Conservation (phyloP, 2,329 filamentous ascomycete genomes). For the Colletotrichum sp. region DNA sequence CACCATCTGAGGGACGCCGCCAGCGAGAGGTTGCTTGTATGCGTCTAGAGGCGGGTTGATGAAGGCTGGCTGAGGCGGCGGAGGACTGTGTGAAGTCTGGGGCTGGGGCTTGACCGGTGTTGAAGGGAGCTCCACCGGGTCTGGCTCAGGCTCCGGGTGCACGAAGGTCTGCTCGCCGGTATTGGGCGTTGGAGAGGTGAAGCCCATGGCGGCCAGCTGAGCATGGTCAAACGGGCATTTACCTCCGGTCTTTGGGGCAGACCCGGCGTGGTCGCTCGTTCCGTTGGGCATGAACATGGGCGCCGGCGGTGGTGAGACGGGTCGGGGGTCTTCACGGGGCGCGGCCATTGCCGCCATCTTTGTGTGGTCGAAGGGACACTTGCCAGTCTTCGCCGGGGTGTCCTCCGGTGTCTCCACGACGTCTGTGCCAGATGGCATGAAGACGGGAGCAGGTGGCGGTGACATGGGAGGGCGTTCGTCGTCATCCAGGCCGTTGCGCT, state of each 20-base stretch:
- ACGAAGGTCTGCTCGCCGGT: conserved; percentile 11
- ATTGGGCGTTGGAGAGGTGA: conserved; percentile 6
- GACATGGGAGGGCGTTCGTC: conserved; percentile 54
- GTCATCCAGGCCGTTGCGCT: conserved; percentile 39
- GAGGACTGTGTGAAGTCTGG: conserved; percentile 22
- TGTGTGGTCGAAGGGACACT: conserved; percentile 64
- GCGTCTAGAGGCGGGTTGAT: conserved; percentile 47
- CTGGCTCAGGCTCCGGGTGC: background rate
- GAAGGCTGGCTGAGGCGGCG: conserved; percentile 52
- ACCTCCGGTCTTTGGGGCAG: conserved; percentile 33
- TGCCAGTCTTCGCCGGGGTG: conserved; percentile 38
- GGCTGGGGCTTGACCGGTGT: conserved; percentile 27
- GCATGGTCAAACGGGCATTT: conserved; percentile 66
- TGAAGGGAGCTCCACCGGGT: conserved; percentile 21
- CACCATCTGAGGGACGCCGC: conserved; percentile 68
- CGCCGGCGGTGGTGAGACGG: conserved; percentile 61
- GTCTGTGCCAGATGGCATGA: conserved; percentile 46
- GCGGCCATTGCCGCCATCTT: conserved; percentile 42
- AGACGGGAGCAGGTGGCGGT: conserved; percentile 62
- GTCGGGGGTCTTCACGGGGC: conserved; percentile 24
- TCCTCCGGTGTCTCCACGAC: conserved; percentile 21
- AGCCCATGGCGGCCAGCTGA: conserved; percentile 43
- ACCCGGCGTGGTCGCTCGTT: conserved; percentile 21
- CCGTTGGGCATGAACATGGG: conserved; percentile 55
- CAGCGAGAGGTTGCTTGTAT: conserved; percentile 30